These are phyloP conservation scores for Choanephora cucurbitarum DNA, from an alignment of 371 early-diverging fungal species.

Conservation along the genomic window DNA sequence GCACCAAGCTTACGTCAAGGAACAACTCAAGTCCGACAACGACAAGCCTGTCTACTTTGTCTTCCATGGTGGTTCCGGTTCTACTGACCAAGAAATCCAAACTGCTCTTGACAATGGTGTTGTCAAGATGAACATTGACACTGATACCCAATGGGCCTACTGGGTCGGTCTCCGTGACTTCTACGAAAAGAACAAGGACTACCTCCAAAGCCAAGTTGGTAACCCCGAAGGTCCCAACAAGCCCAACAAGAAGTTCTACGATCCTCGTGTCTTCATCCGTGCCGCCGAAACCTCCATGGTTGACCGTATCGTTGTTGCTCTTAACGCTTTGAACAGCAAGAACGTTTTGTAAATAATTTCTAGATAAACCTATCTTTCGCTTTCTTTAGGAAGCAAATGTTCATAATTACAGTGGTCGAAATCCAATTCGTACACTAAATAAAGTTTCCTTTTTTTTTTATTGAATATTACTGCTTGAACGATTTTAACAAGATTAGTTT, in stretches of 20 bases:
- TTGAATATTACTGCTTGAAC: no score
- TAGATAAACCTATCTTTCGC: not conserved
- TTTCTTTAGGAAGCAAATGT: not conserved
- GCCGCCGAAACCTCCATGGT: constrained; percentile 85
- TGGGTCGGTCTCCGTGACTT: constrained; percentile 75
- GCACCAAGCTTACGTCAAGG: constrained; percentile 82
- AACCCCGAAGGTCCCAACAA: constrained; percentile 89
- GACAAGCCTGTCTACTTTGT: constrained; percentile 88
- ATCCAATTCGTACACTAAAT: no score
- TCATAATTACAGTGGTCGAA: not conserved
- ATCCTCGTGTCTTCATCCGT: constrained; percentile 89
- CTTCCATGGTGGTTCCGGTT: constrained; percentile 96
- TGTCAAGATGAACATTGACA: constrained; percentile 94
- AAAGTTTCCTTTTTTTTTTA: no score
- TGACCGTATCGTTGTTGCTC: constrained; percentile 77
- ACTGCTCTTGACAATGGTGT: constrained; percentile 83
- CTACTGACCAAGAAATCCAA: constrained; percentile 75
- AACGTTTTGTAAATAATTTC: constrained; percentile 62
- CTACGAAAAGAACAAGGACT: constrained; percentile 71
- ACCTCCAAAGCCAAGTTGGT: constrained; percentile 87
- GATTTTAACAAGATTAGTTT: no score
- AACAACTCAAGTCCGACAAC: constrained; percentile 57
- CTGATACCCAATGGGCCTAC: constrained; percentile 82
- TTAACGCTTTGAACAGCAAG: constrained; percentile 76
- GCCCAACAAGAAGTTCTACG: constrained; percentile 96